A percentile compares a stretch with the other conserved stretches of the same genome.
phyloP scores from a whole-genome alignment of 257 asterid species.

The Primulina huaijiensis region DNA sequence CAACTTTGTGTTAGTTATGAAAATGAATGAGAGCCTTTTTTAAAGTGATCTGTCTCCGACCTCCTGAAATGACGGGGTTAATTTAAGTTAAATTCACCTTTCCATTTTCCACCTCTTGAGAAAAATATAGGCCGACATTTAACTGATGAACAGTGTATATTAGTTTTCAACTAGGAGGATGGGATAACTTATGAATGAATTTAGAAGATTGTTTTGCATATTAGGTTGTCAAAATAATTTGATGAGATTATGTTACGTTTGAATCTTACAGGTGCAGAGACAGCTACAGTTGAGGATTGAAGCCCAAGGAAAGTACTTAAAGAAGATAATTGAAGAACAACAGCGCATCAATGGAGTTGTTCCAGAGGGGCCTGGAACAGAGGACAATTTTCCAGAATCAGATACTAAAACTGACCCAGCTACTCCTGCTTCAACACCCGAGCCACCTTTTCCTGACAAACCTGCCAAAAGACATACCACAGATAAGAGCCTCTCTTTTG shows the following conservation, averaged over 20 bases:
- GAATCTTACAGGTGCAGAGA: constrained; percentile 73
- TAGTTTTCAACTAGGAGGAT: not conserved
- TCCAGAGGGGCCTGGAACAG: constrained; percentile 53
- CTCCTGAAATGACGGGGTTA: not conserved
- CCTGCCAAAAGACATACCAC: constrained; percentile 43
- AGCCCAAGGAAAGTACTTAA: constrained; percentile 96
- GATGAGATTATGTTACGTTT: not conserved
- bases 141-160: not conserved
- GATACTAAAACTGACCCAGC: constrained; percentile 63
- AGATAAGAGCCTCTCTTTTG: constrained; percentile 60
- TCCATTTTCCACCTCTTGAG: not conserved
- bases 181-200: not conserved
- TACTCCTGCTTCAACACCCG: constrained; percentile 83
- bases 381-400: constrained; percentile 41
- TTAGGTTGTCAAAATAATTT: not conserved
- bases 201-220: not conserved
- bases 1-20: not conserved
- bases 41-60: not conserved
- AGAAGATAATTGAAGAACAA: constrained; percentile 95
- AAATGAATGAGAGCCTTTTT: not conserved
- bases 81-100: not conserved
- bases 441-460: constrained; percentile 52
- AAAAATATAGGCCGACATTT: not conserved
- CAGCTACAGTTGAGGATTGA: constrained; percentile 90
- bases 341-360: constrained; percentile 76